Conservation (phyloP, 2,329 filamentous ascomycete species). For the Aureobasidium sp. region DNA sequence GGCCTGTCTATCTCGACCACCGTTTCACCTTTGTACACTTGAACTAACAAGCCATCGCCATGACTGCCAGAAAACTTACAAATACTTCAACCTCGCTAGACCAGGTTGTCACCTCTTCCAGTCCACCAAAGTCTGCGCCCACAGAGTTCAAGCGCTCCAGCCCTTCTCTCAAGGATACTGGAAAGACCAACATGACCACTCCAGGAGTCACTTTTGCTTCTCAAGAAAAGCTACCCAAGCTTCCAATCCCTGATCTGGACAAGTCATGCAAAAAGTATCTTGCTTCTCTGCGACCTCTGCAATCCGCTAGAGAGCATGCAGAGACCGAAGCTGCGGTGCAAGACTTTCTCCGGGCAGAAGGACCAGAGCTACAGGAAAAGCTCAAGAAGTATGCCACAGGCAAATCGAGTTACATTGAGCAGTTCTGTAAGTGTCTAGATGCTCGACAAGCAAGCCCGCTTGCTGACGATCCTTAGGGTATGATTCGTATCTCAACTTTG, state of each 20-base stretch:
- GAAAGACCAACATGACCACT: constrained; percentile 45
- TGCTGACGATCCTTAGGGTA: constrained; percentile 61
- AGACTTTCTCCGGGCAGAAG: constrained; percentile 76
- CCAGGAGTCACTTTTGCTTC: constrained; percentile 77
- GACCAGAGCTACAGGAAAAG: constrained; percentile 78
- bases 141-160: constrained; percentile 37
- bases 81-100: constrained; percentile 62
- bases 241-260: constrained; percentile 87
- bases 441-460: too few species aligned
- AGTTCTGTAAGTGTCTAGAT: constrained; percentile 68
- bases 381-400: constrained; percentile 83
- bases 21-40: constrained; percentile 67
- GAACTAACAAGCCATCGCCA: constrained; percentile 48
- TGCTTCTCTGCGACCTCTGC: constrained; percentile 70
- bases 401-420: constrained; percentile 94
- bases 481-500: constrained; percentile 95
- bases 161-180: constrained; percentile 48
- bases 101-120: constrained; percentile 52
- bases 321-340: constrained; percentile 74
- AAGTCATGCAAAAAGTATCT: constrained; percentile 73
- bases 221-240: constrained; percentile 81
- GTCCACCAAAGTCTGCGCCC: constrained; percentile 33
- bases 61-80: constrained; percentile 62
- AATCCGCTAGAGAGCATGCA: constrained; percentile 70
- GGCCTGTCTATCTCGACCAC: constrained; percentile 74